Conservation (phyloP, 73 alveolate genomes). For the Uronychia binucleata region DNA sequence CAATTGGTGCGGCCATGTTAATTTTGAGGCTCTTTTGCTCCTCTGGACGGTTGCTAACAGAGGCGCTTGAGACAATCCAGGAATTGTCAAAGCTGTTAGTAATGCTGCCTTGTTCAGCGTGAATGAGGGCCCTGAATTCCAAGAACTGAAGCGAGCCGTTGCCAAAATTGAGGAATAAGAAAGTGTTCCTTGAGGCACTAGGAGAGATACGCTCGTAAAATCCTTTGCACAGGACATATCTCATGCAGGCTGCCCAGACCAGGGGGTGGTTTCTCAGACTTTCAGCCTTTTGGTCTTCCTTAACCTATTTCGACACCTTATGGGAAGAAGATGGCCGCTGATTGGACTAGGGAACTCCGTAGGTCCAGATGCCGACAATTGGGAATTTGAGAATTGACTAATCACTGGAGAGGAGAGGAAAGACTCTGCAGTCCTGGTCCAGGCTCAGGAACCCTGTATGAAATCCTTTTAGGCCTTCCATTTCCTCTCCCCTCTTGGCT, state of each 20-base stretch:
- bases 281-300: slow-evolving; percentile 9
- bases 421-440: slow-evolving; percentile 27
- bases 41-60: not conserved
- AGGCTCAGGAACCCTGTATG: slow-evolving; percentile 29
- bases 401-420: slow-evolving; percentile 23
- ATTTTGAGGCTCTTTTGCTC: not conserved
- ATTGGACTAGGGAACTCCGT: not conserved
- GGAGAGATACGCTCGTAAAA: slow-evolving; percentile 34
- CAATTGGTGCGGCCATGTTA: not conserved
- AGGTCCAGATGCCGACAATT: slow-evolving; percentile 29
- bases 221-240: not conserved
- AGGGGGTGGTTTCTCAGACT: slow-evolving; percentile 15
- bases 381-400: slow-evolving; percentile 17
- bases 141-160: not conserved
- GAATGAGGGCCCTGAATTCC: not conserved
- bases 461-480: not conserved
- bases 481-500: slow-evolving; percentile 4
- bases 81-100: not conserved
- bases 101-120: not conserved
- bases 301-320: not conserved
- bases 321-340: not conserved
- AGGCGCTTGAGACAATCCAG: not conserved
- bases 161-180: not conserved
- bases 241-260: slow-evolving; percentile 45
- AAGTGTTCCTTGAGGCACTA: not conserved